Evolutionary conservation across 2,329 filamentous ascomycete genomes (phyloP).

Genomic region (Emmonsia crescens): DNA sequence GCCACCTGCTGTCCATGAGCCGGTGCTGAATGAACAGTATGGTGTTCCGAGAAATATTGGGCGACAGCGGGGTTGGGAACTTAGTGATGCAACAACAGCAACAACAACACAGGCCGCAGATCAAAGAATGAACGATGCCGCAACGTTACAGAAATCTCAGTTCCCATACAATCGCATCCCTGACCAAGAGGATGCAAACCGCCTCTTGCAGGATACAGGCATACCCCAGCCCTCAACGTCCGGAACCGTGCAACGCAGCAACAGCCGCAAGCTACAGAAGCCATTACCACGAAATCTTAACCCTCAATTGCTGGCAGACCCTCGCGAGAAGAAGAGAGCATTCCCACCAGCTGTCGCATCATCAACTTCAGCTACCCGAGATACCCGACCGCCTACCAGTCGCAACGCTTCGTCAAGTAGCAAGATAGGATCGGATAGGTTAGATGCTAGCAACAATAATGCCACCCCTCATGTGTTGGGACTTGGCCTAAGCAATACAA

Average conservation of each 20-base stretch:
- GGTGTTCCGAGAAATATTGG: not conserved
- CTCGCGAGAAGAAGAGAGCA: not conserved
- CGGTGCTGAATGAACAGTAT: not conserved
- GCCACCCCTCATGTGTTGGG: not conserved
- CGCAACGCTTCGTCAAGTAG: not conserved
- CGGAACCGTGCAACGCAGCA: slow-evolving; percentile 7
- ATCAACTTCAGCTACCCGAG: not conserved
- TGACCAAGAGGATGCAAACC: not conserved
- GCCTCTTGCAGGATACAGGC: not conserved
- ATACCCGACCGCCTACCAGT: not conserved
- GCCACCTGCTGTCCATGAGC: not conserved
- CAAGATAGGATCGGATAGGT: not conserved
- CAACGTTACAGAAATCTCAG: not conserved
- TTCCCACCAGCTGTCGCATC: not conserved
- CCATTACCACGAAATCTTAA: slow-evolving; percentile 7
- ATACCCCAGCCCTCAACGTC: not conserved
- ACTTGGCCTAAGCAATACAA: slow-evolving; percentile 2
- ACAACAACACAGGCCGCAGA: not conserved
- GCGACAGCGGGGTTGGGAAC: not conserved
- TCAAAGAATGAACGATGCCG: slow-evolving; percentile 2
- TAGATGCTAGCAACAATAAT: not conserved
- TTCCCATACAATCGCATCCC: slow-evolving; percentile 1
- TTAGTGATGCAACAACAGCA: not conserved
- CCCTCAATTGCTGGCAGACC: not conserved
- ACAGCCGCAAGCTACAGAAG: slow-evolving; percentile 13